Base-by-base conservation (phyloP, 306 rosid species). In the Acmispon strigosus region DNA sequence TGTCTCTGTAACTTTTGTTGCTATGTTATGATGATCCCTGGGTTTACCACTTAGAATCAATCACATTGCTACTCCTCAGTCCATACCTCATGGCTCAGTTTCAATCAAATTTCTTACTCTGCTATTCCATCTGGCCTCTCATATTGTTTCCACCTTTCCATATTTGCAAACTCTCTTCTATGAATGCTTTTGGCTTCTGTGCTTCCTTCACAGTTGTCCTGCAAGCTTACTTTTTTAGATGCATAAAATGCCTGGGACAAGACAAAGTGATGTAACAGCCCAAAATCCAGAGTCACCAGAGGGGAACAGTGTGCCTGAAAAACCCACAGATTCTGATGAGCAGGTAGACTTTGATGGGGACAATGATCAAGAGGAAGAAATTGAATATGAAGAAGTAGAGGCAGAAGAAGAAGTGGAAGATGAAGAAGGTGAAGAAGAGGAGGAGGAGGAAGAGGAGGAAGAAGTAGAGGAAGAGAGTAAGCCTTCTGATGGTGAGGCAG, bases 341-440 rank as follows among this genome's bases (percentile, higher is more conserved):
- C 85, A 66, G 79, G 86, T 89, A 80, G 92, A 89, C 80, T 75
- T 85, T 73, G 90, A 87, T n/a, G 92, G 75, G 66, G 90, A 89
- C 50, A 83, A 87, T 61, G 88, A 87, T 73, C 80, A 74, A 19
- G 90, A 86, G 68, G 96, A 88, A 76, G 91, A 86, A 72, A 76
- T 86, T 24, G 94, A 88, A 75, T 85, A 88, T 70, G 94, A 86
- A 83, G 90, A 85, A 76, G 79, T 86, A 64, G 95, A 88, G 84
- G 93, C 58, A 71, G 95, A 82, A 63, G 95, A 57, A 61, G 88
- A 89, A 56, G 87, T 36, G 43, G 90, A 84, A 5, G 84, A 69
- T 19, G 89, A 85, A 7, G 86, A 78, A 11, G 86, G 76, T 3
- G 87, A 73, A 2, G 88, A 74, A 2, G 90, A 72, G 24, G 87